Evolutionary conservation across 1,139 yeast species (phyloP), one percentile per base, ranked within the genome.

Genomic region (Blastobotrys petasosporus): DNA sequence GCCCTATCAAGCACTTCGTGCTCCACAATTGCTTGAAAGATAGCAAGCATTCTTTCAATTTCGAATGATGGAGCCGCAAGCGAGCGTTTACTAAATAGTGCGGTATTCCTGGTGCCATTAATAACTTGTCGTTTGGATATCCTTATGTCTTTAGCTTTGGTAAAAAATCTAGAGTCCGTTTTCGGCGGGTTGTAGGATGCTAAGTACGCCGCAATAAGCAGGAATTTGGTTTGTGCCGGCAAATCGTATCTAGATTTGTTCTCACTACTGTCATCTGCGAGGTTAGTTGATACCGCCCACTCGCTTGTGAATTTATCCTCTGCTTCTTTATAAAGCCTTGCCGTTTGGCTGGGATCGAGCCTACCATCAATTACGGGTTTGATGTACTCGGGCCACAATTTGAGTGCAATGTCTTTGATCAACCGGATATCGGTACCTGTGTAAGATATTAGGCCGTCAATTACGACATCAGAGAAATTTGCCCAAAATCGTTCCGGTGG

Each of bases 121-220:
- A 57, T 70, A 55, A 66, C 63, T 56, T 61, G 65, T 48, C 74
- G 60, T 52, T 75, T 52, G 59, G 74, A 64, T 50, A 69, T 62
- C 54, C 68, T 73, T 33, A 75, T 69, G 15, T 75, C 77, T 52
- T 78, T 77, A 20, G 81, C 69, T 50, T 72, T 74, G 38, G 90
- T 79, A 54, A 82, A 84, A 48, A 73, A 67, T 37, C 76, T 74
- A 52, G 77, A 67, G 59, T 84, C 94, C 51, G 70, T 69, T 50
- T 75, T 75, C 3, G 80, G 77, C 4, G 79, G 79, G 43, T 77
- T 77, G 57, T 74, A 80, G 1, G 90, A 81, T 0, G 90, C 88
- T 46, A 84, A 66, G 56, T 80, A 84, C 0, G 86, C 79, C 1
- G 90, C 85, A 44, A 83, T 70, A 20, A 84, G 63, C 2, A 83